Base-by-base conservation (phyloP, 495 filamentous ascomycete species). In the Penicillium coprophilum region DNA sequence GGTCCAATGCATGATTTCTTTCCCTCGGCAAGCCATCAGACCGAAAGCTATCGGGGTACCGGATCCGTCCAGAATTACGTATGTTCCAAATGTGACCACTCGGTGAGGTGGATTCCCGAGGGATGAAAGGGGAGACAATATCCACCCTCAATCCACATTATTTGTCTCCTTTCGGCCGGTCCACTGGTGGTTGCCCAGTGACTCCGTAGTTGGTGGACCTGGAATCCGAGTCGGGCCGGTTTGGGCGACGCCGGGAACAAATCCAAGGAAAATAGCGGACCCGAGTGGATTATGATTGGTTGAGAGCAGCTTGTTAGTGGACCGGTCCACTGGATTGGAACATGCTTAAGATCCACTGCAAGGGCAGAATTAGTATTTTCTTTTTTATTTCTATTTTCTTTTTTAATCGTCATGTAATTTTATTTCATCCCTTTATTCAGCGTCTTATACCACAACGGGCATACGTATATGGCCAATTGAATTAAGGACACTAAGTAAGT, bases 191-290 rank as follows among this genome's bases (percentile, higher is more conserved):
- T 64, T 61, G 63, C 58, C 66, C 66, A 66, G 66, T 68, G 47
- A 64, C 44, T 54, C 53, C 41, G 43, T 53, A 39, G 55, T 43
- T 69, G 58, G 66, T 69, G 64, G 64, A 58, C 41, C 58, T 62
- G 61, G 56, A 69, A 67, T 69, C 66, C 66, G 66, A 69, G 45
- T 69, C 66, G 66, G 66, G 63, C 66, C 66, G 66, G 57, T 64
- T 67, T 66, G 53, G 63, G 53, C 38, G 48, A 56, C 60, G 56
- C 63, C 66, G 66, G 63, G 64, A 69, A 60, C 30, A 6, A 53
- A 61, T 66, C 58, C 58, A 59, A 61, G 60, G 58, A 58, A 57
- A 32, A 32, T 50, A 40, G 19, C n/a, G 47, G 50, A 15, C 30
- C 64, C 48, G 55, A 61, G 12, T 2, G 13, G 12, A 30, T 47